Evolutionary conservation across 768 basidiomycete species (phyloP), one percentile per base, ranked within the genome.

Genomic region (Pulveroboletus sp.): DNA sequence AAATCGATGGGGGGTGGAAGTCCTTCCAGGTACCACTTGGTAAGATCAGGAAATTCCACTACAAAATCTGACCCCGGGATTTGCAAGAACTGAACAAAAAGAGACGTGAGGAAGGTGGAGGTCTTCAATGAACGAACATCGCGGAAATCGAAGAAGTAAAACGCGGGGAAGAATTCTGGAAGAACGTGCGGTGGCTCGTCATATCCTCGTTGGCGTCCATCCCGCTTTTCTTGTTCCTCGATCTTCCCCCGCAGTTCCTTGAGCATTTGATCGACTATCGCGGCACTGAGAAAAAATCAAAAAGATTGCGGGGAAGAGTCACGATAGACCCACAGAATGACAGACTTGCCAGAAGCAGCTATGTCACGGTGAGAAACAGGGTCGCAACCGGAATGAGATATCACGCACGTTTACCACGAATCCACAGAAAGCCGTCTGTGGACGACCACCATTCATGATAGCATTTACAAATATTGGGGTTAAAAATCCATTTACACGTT

Each of bases 101-200:
- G 53, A 3, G 61, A 61, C 27, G 56, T 60, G 43, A 64, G 44
- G 38, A 64, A 56, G 23, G 63, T 41, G 19, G 53, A 26, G 2
- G 39, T 49, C 34, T 46, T 48, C 39, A 58, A 11, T 3, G 54
- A 48, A 40, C 63, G 63, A 45, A 37, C 45, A 43, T 65, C 63
- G 27, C 63, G 62, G 43, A 55, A 61, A 50, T 64, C 64, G 43
- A 65, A 64, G 29, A 63, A 64, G 51, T 61, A 61, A 45, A 61
- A 56, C 1, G 51, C 64, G 4, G 64, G 56, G 41, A 57, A 57
- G 47, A 63, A 63, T 48, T 63, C 59, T 11, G 61, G 61, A 11
- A 45, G 62, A 38, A 61, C 14, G 5, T 43, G 45, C 43, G 53
- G 50, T 3, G 51, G 59, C 38, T 59, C 54, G 22, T 59, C 52